Evolutionary conservation across 257 asterid species (phyloP), one percentile per base, ranked within the genome.

Genomic region (Ilex asprella): DNA sequence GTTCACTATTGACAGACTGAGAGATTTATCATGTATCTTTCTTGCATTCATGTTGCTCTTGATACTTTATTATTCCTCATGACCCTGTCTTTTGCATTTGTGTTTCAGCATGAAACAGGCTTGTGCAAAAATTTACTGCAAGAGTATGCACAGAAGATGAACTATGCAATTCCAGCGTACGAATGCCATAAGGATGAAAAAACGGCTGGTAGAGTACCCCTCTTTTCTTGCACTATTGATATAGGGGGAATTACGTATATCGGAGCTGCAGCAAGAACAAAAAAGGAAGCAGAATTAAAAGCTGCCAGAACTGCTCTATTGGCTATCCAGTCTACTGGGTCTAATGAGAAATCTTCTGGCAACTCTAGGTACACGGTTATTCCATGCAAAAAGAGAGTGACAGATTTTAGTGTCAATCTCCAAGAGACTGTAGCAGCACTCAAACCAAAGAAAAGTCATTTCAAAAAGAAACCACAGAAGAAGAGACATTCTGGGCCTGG

Each of bases 61-160:
- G 52, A 46, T 14, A 5, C n/a, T 46, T 46, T 2, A 46, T 46
- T 2, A 10, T 10, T 46, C 4, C 14, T 2, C 6, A 10, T 63
- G 62, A 67, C 35, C 66, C 15, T 71, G 31, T 8, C 41, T 50
- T 49, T 44, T 27, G 32, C 16, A n/a, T 43, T 10, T 75, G 30
- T 32, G 52, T 83, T 81, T 73, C 95, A 93, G 99, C 97, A 87
- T 15, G 92, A 87, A 75, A 83, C 96, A 43, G 97, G 99, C 59
- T 73, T 93, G 80, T 89, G 97, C 77, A 93, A 93, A 65, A 93
- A 93, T 68, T 67, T 90, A 73, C 74, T 93, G 71, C 99, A 89
- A 83, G 97, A 93, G 76, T 93, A 85, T 59, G 87, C 97, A 10
- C 99, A 89, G 60, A 93, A 93, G 83, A 89, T 87, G 97, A 93